A percentile compares a stretch with the other conserved stretches of the same genome.
Conservation (phyloP, 306 rosid genomes). For the Sphenostylis stenocarpa region DNA sequence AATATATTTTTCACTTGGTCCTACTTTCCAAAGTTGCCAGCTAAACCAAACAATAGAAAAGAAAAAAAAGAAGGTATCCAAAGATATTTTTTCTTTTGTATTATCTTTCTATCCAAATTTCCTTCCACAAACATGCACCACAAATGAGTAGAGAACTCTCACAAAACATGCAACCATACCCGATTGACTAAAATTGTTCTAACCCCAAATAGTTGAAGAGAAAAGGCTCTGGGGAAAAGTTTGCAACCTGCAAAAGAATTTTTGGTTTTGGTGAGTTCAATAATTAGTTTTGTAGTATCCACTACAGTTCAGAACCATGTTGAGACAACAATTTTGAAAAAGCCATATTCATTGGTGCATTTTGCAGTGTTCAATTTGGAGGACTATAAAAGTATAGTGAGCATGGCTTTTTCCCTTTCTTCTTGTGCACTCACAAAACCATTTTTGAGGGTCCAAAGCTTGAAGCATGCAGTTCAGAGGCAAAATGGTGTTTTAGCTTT, state of each 20-base stretch:
- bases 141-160: not conserved
- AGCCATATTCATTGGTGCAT: not conserved
- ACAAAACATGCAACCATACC: not conserved
- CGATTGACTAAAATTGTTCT: not conserved
- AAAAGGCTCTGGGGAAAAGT: not conserved
- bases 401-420: conserved; percentile 39
- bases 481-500: not conserved
- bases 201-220: not conserved
- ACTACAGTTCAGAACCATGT: not conserved
- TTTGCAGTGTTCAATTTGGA: not conserved
- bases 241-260: not conserved
- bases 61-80: not conserved
- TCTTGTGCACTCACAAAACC: conserved; percentile 35
- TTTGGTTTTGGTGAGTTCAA: not conserved
- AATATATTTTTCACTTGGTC: not conserved
- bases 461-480: conserved; percentile 19
- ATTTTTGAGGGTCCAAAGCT: conserved; percentile 21
- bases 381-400: not conserved
- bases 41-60: not conserved
- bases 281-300: not conserved
- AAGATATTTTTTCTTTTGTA: conserved; percentile 10
- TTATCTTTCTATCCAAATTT: conserved; percentile 26
- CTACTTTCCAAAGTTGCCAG: not conserved
- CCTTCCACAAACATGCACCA: conserved; percentile 12
- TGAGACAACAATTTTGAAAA: not conserved